Evolutionary conservation across 2,329 filamentous ascomycete genomes (phyloP), one percentile per base, ranked within the genome.

Genomic region (Penicillium sp.): DNA sequence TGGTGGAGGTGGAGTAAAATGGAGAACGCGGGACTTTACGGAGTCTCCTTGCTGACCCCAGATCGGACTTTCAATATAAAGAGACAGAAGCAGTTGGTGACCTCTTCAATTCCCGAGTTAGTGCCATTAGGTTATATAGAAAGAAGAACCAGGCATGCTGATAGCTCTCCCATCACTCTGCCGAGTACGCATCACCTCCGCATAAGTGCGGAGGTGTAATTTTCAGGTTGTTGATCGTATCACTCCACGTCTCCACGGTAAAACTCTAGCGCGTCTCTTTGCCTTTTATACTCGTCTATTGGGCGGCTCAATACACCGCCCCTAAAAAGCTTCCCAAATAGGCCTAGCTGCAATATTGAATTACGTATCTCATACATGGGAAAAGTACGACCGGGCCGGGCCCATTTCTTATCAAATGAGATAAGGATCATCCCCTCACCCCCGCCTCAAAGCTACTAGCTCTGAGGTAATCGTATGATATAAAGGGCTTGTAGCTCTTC

Each of bases 11-110:
- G 52, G 51, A 54, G 40, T 22, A 21, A 27, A 27, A 61, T 62
- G 57, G 61, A 61, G 49, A 52, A 52, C 55, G 48, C 59, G 61
- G 62, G 55, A 57, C 56, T 55, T 61, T 58, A 63, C 62, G 62
- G 61, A 54, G 47, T 34, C 38, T 52, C 55, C 53, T 56, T 51
- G 39, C 42, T 46, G 54, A 18, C 36, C 16, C 48, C 29, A 47
- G 11, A 16, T 29, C 22, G 16, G 10, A 50, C 21, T 38, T 11
- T 48, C 14, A 9, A 45, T 29, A 40, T n/a, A 27, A 21, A 27
- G 14, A 9, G 6, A 42, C 13, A 24, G 13, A 16, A 36, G 21
- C 14, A 22, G 7, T n/a, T 14, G 16, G 21, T 7, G 3, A 3
- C 3, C 34, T n/a, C 7, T 7, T 3, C 5, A 16, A 13, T 6